Evolutionary conservation across 2,329 filamentous ascomycete genomes (phyloP), one percentile per base, ranked within the genome.

Genomic region (Aspergillus quadrilineatus): DNA sequence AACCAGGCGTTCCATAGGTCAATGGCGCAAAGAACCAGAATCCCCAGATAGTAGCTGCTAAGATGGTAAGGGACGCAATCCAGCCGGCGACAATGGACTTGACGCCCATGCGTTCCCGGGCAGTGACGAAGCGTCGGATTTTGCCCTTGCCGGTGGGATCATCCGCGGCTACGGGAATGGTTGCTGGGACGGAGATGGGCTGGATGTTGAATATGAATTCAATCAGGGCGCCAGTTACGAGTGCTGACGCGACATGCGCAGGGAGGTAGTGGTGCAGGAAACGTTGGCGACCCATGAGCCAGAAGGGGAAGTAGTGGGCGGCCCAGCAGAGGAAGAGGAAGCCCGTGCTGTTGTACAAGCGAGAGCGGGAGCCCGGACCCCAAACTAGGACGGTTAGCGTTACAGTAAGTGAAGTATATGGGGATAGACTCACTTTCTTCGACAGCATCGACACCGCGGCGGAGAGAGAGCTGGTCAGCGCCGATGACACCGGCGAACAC

Each of bases 321-420:
- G 90, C 92, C 94, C 94, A 99, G 55, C 92, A 91, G 56, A 99
- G 85, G 85, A 97, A 97, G 81, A 99, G 95, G 84, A 99, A 99
- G 26, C 94, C 94, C 0, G 94, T 97, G 53, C 92, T 97, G 82
- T 97, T 97, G 79, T 99, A 99, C 49, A 99, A 83, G 62, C 92
- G 92, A 26, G 90, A 92, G 63, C 94, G 92, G 30, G 94, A 92
- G 63, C 92, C 92, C 89, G 70, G 48, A 39, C 72, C 75, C 74
- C 74, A 77, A 51, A 76, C 73, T 79, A 58, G 47, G 57, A 53
- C 26, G n/a, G 30, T 43, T n/a, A 42, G 14, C 29, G 26, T 32
- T 10, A 1, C 2, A 29, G 43, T 10, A 41, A 36, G 8, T 4
- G 30, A 30, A 29, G 32, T 3, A 17, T 4, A 29, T 37, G 36